These are phyloP conservation scores for Lepidium campestre DNA, from an alignment of 441 rosid species.

Conservation along the genomic window DNA sequence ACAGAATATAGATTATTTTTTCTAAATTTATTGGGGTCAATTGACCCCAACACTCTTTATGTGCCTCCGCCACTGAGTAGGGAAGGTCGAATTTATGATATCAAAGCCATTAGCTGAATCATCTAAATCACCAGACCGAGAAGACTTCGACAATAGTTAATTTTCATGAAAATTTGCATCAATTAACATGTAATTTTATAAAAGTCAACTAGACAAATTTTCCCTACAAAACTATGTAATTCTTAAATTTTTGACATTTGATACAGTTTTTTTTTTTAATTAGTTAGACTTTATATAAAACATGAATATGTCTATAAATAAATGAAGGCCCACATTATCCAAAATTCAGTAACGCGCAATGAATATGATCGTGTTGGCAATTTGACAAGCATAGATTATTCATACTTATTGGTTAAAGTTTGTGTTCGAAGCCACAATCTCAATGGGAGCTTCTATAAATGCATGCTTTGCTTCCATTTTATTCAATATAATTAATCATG, in stretches of 20 bases:
- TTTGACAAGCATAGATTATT: conserved; percentile 1
- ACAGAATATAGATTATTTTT: too few relatives aligned
- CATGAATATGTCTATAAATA: neutral
- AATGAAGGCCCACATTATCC: conserved; percentile 11
- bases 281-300: neutral
- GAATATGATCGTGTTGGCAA: conserved; percentile 18
- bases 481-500: conserved; percentile 4
- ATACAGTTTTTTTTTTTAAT: neutral
- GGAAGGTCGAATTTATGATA: too few relatives aligned
- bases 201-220: neutral
- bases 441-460: conserved; percentile 1
- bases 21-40: too few relatives aligned
- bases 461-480: conserved; percentile 16
- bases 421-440: conserved; percentile 22
- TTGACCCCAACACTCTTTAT: too few relatives aligned
- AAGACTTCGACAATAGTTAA: too few relatives aligned
- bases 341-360: neutral
- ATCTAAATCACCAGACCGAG: too few relatives aligned
- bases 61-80: too few relatives aligned
- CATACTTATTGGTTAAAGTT: conserved; percentile 14
- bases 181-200: neutral
- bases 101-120: too few relatives aligned
- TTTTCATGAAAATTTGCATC: too few relatives aligned
- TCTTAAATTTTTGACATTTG: neutral
- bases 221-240: neutral